Conservation (phyloP, 345 rosid species). For the Toxicodendron radicans region DNA sequence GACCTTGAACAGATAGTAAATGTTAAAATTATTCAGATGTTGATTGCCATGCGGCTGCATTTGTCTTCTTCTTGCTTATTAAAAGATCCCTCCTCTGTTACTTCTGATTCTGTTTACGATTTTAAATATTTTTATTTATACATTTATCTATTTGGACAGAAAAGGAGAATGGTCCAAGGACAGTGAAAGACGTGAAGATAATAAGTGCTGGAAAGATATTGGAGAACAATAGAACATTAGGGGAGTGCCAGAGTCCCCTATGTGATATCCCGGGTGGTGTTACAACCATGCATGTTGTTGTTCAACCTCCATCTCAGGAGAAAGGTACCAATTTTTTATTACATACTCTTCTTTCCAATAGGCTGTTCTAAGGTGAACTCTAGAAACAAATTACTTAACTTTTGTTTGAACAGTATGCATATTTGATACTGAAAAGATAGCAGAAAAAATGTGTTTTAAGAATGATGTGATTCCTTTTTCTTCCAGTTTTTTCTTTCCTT, state of each 20-base stretch:
- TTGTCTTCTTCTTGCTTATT: neutral
- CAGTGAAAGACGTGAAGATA: constrained; percentile 85
- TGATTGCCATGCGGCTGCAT: neutral
- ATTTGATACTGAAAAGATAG: neutral
- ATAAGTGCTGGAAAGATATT: constrained; percentile 92
- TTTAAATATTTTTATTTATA: neutral
- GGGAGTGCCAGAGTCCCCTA: constrained; percentile 81
- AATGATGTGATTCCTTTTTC: neutral
- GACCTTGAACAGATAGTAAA: neutral
- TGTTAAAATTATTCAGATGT: too few relatives aligned
- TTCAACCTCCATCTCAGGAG: constrained; percentile 71
- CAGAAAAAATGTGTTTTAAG: neutral
- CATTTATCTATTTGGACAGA: constrained; percentile 40
- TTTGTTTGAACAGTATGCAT: neutral
- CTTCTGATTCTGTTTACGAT: neutral
- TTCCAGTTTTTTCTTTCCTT: neutral
- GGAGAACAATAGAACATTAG: constrained; percentile 79
- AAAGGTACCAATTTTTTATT: constrained; percentile 51
- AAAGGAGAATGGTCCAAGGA: constrained; percentile 83
- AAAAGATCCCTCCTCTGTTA: neutral
- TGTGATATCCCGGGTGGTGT: constrained; percentile 80
- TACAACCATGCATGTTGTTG: constrained; percentile 95
- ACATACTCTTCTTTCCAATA: neutral
- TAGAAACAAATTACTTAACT: neutral
- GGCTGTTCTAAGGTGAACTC: constrained; percentile 9